Base-by-base conservation (phyloP, 2,329 filamentous ascomycete genomes). In the Fusarium hainanense region DNA sequence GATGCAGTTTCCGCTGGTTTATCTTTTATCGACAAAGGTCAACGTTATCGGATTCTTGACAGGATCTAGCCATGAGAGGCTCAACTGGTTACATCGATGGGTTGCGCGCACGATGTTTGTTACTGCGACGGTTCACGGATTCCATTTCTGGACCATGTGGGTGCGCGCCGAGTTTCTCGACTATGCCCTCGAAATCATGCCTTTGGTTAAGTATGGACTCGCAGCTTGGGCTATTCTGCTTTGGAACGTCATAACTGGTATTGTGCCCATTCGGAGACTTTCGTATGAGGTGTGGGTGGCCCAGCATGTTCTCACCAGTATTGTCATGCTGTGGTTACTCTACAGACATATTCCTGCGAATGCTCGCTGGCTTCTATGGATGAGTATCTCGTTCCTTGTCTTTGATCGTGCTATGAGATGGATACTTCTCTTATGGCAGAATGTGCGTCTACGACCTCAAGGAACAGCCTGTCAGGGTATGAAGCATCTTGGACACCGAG, bases 41-140 rank as follows among this genome's bases (percentile, higher is more conserved):
- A 89, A 83, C 67, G 73, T 88, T 21, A 79, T 92, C n/a, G 89
- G 87, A 2, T 81, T 84, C 55, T 78, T 93, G 25, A 83, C 86
- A 6, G 90, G 90, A 13, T 84, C 86, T 12, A 89, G 89, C 64
- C 88, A 92, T 73, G 90, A 93, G 78, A 85, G 89, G 11, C 81
- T 93, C 61, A 92, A 92, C 76, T 93, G 90, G 90, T 79, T 92
- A 54, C 91, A 93, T 73, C 85, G 91, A 64, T 93, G 91, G 90
- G 87, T 90, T 12, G 89, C 88, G 5, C 85, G 91, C 62, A 90
- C 89, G 58, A 87, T 93, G 80, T 85, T 93, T 37, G 80, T 92
- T 18, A 92, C 89, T 0, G 88, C 87, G 3, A 89, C 89, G 2
- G 84, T 92, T 6, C 91, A 93, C 72, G 90, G 91, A 63, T 91